These are phyloP conservation scores for Fusarium musae DNA, from an alignment of 2,329 filamentous ascomycete species.

Conservation along the genomic window DNA sequence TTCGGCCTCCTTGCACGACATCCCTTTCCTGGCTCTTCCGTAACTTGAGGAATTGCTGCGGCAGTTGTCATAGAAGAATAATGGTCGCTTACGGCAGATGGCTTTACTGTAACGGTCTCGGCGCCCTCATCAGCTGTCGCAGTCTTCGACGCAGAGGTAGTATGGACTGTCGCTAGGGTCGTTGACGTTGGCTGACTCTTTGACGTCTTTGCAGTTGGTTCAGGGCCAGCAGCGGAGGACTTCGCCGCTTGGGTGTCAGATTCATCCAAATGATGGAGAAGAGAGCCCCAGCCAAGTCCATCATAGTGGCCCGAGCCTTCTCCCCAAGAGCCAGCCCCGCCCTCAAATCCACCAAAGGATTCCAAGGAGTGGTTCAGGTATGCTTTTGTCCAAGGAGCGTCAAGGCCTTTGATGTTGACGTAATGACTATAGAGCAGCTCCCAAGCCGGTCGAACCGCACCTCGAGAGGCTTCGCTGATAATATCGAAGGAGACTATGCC, in stretches of 20 bases:
- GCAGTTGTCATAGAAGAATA: not conserved
- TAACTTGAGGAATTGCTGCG: not conserved
- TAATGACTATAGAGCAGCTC: conserved; percentile 31
- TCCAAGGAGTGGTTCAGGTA: conserved; percentile 13
- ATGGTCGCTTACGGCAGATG: not conserved
- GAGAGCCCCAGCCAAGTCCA: conserved; percentile 2
- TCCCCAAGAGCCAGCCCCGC: not conserved
- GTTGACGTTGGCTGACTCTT: not conserved
- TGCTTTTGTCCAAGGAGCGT: conserved; percentile 25
- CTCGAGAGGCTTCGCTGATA: conserved; percentile 12
- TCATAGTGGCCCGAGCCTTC: not conserved
- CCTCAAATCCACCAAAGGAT: not conserved
- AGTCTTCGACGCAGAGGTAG: not conserved
- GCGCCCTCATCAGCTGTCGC: not conserved
- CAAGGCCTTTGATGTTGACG: conserved; percentile 18
- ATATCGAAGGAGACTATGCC: conserved; percentile 12
- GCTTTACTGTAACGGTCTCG: not conserved
- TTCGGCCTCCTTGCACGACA: not conserved
- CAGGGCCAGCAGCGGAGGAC: not conserved
- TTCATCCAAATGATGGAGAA: not conserved
- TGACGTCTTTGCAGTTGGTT: not conserved
- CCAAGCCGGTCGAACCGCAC: not conserved
- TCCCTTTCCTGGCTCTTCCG: not conserved
- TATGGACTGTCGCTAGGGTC: not conserved
- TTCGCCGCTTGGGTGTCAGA: not conserved